phyloP scores from a whole-genome alignment of 495 filamentous ascomycete species.

The Penicillium waksmanii region DNA sequence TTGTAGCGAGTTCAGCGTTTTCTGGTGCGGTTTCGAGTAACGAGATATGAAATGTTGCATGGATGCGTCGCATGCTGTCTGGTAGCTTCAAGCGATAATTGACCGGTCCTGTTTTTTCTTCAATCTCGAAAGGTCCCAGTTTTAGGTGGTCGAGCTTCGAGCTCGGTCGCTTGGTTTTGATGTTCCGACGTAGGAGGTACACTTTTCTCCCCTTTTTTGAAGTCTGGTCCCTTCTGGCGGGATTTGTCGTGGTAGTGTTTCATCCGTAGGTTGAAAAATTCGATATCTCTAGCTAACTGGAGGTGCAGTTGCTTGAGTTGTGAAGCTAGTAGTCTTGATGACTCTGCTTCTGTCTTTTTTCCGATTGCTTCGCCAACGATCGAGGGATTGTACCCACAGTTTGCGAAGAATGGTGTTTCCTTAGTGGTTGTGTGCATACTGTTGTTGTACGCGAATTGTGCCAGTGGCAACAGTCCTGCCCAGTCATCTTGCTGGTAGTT shows the following conservation, averaged over 20 bases:
- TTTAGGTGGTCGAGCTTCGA: constrained; percentile 12
- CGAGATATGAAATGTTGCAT: constrained; percentile 10
- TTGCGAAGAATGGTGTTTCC: constrained; percentile 25
- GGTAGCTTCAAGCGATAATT: constrained; percentile 17
- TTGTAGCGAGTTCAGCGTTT: constrained; percentile 12
- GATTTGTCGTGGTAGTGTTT: background rate
- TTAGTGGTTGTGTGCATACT: background rate
- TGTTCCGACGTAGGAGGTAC: constrained; percentile 11
- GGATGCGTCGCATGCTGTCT: constrained; percentile 9
- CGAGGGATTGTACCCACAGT: constrained; percentile 14
- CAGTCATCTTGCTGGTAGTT: constrained; percentile 36
- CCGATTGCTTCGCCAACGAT: background rate
- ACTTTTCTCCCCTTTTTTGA: constrained; percentile 8
- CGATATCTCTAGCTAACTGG: background rate
- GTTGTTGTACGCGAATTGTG: constrained; percentile 34
- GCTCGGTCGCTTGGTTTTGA: constrained; percentile 12
- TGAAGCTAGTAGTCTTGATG: background rate
- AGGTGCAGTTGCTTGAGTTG: background rate
- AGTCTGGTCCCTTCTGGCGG: background rate
- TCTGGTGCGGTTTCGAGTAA: constrained; percentile 3
- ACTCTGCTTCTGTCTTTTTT: background rate
- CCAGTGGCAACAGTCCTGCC: constrained; percentile 25
- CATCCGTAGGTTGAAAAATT: background rate
- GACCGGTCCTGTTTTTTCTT: constrained; percentile 13
- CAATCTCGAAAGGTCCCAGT: constrained; percentile 13